Evolutionary conservation across 768 basidiomycete species (phyloP).

Genomic region (Xerocomellus chrysenteron): DNA sequence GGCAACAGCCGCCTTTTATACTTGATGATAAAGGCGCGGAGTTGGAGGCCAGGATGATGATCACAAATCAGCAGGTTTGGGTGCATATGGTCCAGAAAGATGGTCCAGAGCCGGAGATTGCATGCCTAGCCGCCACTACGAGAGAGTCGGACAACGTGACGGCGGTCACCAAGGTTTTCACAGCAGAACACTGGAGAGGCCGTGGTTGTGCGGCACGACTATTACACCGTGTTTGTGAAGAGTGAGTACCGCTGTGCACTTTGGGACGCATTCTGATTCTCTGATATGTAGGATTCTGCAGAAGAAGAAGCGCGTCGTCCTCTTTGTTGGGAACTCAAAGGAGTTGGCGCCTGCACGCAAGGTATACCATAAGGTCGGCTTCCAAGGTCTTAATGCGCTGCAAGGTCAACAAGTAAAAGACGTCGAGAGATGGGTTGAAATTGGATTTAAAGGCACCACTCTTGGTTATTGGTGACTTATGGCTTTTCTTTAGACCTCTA

Average conservation of each 20-base stretch:
- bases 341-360: constrained; percentile 19
- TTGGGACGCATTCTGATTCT: constrained; percentile 1
- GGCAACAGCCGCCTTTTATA: constrained; percentile 53
- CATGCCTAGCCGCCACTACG: constrained; percentile 68
- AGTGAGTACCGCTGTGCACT: constrained; percentile 38
- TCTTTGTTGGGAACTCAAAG: constrained; percentile 55
- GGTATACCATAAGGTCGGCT: constrained; percentile 21
- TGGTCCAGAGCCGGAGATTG: constrained; percentile 41
- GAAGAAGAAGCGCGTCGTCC: constrained; percentile 38
- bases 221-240: constrained; percentile 53
- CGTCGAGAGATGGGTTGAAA: constrained; percentile 22
- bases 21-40: constrained; percentile 43
- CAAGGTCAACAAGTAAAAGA: constrained; percentile 6
- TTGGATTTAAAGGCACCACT: constrained; percentile 13
- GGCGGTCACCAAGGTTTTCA: constrained; percentile 74
- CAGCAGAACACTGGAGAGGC: constrained; percentile 50
- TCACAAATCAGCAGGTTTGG: constrained; percentile 54
- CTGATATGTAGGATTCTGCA: constrained; percentile 30
- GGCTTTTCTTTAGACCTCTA: background rate
- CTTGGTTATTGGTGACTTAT: constrained; percentile 17
- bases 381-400: constrained; percentile 15
- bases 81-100: constrained; percentile 45
- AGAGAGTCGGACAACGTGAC: constrained; percentile 55
- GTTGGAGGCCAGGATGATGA: constrained; percentile 50
- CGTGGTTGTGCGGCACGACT: constrained; percentile 61